Conservation (phyloP, 1,139 yeast genomes). For the Suhomyces ambrosiae region DNA sequence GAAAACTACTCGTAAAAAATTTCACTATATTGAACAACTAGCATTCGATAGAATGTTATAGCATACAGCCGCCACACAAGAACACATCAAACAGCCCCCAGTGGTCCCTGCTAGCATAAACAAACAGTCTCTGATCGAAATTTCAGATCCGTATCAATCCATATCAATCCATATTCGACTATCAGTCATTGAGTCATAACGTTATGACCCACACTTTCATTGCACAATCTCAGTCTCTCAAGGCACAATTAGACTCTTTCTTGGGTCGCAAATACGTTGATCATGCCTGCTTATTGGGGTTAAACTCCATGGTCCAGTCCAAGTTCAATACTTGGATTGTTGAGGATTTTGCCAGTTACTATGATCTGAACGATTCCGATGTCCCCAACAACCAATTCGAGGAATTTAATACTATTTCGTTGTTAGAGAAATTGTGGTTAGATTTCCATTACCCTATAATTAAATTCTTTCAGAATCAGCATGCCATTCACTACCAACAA, state of each 20-base stretch:
- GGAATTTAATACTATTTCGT: slow-evolving; percentile 35
- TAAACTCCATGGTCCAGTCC: slow-evolving; percentile 44
- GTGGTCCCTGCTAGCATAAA: background rate
- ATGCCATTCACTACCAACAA: slow-evolving; percentile 30
- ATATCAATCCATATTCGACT: no score
- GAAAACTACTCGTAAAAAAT: slow-evolving; percentile 6
- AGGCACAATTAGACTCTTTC: slow-evolving; percentile 32
- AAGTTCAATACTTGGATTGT: slow-evolving; percentile 43
- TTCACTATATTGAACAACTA: background rate
- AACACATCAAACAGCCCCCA: background rate
- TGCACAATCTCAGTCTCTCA: slow-evolving; percentile 28
- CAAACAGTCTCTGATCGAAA: background rate
- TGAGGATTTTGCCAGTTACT: slow-evolving; percentile 33
- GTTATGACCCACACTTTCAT: slow-evolving; percentile 4
- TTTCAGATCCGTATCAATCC: no score
- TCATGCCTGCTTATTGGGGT: slow-evolving; percentile 48
- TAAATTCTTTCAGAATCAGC: slow-evolving; percentile 52
- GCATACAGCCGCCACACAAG: background rate
- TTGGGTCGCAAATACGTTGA: slow-evolving; percentile 39
- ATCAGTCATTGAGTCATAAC: background rate
- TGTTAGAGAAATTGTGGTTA: slow-evolving; percentile 56
- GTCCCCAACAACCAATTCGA: slow-evolving; percentile 19
- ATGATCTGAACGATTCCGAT: slow-evolving; percentile 10
- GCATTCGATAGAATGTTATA: slow-evolving; percentile 8
- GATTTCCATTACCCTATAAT: slow-evolving; percentile 66